A percentile compares a stretch with the other conserved stretches of the same genome.
Conservation (phyloP, 2,329 filamentous ascomycete species). For the Dryadomyces quercivorus region DNA sequence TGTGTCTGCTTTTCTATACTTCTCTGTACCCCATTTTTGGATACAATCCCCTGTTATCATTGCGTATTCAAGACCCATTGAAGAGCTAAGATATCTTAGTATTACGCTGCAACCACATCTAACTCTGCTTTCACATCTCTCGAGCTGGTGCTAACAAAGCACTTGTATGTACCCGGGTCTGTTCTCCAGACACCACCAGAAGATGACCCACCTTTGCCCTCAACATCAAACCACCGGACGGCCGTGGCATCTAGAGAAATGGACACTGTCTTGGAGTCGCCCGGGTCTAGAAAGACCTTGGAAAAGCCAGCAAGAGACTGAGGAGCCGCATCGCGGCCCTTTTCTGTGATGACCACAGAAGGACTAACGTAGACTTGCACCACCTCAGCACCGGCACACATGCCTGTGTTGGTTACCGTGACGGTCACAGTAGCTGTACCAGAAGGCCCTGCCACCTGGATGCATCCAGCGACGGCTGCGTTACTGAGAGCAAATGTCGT, state of each 20-base stretch:
- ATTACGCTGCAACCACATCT: conserved; percentile 2
- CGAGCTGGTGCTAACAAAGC: conserved; percentile 9
- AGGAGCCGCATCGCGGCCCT: conserved; percentile 2
- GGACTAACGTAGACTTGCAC: conserved; percentile 8
- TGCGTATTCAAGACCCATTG: too few relatives aligned
- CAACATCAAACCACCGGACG: conserved; percentile 9
- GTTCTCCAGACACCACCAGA: conserved; percentile 9
- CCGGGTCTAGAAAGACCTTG: conserved; percentile 5
- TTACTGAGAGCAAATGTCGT: conserved; percentile 29
- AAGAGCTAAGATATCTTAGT: too few relatives aligned
- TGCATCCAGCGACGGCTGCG: conserved; percentile 19
- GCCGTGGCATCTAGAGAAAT: background rate
- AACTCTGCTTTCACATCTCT: conserved; percentile 2
- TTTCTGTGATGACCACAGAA: background rate
- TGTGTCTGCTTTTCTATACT: background rate
- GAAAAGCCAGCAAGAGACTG: conserved; percentile 8
- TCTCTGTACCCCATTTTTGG: too few relatives aligned
- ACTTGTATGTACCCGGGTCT: conserved; percentile 8
- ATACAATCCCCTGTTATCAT: too few relatives aligned
- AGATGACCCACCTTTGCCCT: background rate
- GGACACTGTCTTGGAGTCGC: background rate
- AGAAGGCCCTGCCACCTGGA: conserved; percentile 7
- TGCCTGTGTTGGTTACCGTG: conserved; percentile 7
- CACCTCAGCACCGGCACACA: conserved; percentile 5
- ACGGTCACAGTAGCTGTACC: conserved; percentile 6